Percentiles rank a stretch among this genome's conserved stretches.
Conservation (phyloP, 306 rosid species). For the Cucurbita argyrosperma region DNA sequence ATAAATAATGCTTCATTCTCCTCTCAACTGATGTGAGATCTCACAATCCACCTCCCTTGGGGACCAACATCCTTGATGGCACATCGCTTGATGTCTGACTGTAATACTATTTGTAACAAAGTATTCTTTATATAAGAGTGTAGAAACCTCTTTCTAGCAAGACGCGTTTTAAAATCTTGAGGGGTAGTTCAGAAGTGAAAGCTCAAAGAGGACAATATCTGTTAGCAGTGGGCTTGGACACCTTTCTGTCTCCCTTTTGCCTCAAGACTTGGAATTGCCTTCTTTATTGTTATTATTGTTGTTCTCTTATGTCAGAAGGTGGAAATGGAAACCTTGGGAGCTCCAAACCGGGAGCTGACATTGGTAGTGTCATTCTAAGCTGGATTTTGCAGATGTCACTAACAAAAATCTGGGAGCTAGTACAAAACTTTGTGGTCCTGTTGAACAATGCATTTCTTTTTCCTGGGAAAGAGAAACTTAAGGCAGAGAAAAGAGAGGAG, state of each 20-base stretch:
- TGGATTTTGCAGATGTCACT: constrained; percentile 34
- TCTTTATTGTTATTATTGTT: neutral
- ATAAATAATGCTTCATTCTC: no score
- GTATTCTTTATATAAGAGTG: no score
- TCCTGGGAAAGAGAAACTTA: constrained; percentile 8
- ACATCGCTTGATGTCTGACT: no score
- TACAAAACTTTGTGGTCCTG: constrained; percentile 33
- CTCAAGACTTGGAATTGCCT: neutral
- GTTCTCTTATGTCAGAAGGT: constrained; percentile 1
- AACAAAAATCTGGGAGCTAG: constrained; percentile 31
- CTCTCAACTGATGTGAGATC: no score
- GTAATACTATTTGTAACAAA: no score
- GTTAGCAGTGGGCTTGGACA: neutral
- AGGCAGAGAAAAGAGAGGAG: constrained; percentile 6
- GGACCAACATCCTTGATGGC: no score
- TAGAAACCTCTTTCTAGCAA: no score
- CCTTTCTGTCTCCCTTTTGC: neutral
- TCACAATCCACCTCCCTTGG: no score
- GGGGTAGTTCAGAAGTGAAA: no score
- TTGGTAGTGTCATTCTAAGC: constrained; percentile 12
- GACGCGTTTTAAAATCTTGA: no score
- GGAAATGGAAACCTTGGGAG: constrained; percentile 14
- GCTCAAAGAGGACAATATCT: no score
- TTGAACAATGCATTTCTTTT: constrained; percentile 24
- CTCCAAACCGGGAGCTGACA: constrained; percentile 15